Base-by-base conservation (phyloP, 257 asterid genomes). In the Phtheirospermum japonicum region DNA sequence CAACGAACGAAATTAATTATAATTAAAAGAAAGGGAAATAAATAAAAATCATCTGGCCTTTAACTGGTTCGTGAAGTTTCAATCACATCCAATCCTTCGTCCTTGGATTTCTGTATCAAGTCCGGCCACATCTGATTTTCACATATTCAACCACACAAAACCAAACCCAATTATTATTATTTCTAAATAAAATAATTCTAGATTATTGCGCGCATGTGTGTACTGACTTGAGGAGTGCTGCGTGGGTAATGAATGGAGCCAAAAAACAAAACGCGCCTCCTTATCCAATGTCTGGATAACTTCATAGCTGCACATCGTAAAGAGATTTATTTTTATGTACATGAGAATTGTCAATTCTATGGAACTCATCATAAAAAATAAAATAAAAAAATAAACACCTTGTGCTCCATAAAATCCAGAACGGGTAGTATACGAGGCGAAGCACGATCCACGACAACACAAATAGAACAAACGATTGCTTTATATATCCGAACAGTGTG, bases 401-500 rank as follows among this genome's bases (percentile, higher is more conserved):
- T 40, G 99, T 93, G 81, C 99, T 93, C 99, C 99, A 87, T 13
- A 93, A 86, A 63, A 93, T 68, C 97, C 97, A 93, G 69, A 93
- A 89, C 4, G 99, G 99, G 70, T 79, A 93, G 77, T 85, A 89
- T 71, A 82, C 82, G 66, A 93, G 88, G 45, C 99, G 97, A 77
- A 89, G 97, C 53, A 82, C 53, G 80, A 89, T 65, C 99, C 99
- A 93, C 18, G 99, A 93, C 70, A 93, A 62, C 70, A 82, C 95
- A 70, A 93, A 93, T 53, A 93, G 82, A 73, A 93, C 72, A 69
- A 93, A 93, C 9, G 99, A 49, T 42, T 46, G 59, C 17, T 46
- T 42, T 18, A 33, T 9, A 16, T n/a, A 42, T 19, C 14, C 34
- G 42, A 60, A 30, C 36, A 18, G 20, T 2, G 49, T 2, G 7